Percentiles rank a stretch among this genome's conserved stretches.
These are phyloP conservation scores for Xylariomycetidae sp. DNA, from an alignment of 2,329 filamentous ascomycete genomes.

Conservation along the genomic window DNA sequence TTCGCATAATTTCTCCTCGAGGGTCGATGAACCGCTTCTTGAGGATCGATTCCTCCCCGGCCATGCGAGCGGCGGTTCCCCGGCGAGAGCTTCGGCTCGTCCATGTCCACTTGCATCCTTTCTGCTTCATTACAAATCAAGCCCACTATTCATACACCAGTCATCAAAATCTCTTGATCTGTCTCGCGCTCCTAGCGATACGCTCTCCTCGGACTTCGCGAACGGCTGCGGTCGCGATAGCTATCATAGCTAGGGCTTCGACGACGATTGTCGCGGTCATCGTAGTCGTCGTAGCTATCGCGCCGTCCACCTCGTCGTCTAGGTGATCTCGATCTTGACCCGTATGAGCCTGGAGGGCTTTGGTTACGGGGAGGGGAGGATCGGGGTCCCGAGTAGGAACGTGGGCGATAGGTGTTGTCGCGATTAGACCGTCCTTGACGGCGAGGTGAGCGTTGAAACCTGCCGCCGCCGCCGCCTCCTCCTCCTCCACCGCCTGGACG, in stretches of 20 bases:
- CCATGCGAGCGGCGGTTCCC: too few species aligned
- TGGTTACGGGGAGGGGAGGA: constrained; percentile 27
- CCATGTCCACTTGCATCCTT: too few species aligned
- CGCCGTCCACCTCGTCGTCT: constrained; percentile 27
- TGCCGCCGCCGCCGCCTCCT: constrained; percentile 30
- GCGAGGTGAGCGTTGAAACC: constrained; percentile 18
- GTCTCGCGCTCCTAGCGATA: too few species aligned
- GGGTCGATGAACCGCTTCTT: too few species aligned
- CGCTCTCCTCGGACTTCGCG: constrained; percentile 33
- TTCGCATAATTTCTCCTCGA: too few species aligned
- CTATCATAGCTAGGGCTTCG: constrained; percentile 47
- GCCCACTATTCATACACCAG: too few species aligned
- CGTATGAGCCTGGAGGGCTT: constrained; percentile 25
- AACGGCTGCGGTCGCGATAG: constrained; percentile 35
- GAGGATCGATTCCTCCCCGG: too few species aligned
- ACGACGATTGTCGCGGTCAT: constrained; percentile 30
- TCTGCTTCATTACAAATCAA: too few species aligned
- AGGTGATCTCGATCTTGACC: constrained; percentile 29
- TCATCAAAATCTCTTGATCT: too few species aligned
- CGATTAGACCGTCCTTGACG: constrained; percentile 21
- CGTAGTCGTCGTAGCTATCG: constrained; percentile 29
- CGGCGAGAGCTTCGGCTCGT: too few species aligned
- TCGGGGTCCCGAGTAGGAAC: constrained; percentile 45
- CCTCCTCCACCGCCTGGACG: constrained; percentile 29
- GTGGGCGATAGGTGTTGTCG: constrained; percentile 54